A percentile compares a stretch with the other conserved stretches of the same genome.
phyloP scores from a whole-genome alignment of 2,329 filamentous ascomycete genomes.

The Tolypocladium tundrense region DNA sequence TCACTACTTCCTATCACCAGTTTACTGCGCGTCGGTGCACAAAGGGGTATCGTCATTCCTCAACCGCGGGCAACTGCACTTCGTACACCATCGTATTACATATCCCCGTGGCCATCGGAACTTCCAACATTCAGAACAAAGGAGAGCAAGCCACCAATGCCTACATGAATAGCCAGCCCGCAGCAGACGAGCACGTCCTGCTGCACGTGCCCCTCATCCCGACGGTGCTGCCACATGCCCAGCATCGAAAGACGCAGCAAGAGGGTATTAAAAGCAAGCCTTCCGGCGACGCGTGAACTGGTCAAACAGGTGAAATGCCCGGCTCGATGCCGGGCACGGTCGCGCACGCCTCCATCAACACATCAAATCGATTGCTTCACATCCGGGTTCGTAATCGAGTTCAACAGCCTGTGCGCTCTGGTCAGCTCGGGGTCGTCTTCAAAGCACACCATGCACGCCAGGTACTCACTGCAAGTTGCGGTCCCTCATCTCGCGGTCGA shows the following conservation, averaged over 20 bases:
- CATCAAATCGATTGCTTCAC: slow-evolving; percentile 5
- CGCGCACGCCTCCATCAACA: neutral
- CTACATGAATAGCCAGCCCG: neutral
- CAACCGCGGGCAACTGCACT: neutral
- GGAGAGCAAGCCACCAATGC: neutral
- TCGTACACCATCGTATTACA: neutral
- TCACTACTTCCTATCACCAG: neutral
- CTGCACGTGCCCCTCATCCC: too few species aligned
- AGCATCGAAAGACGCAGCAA: neutral
- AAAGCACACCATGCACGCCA: neutral
- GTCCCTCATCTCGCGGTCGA: slow-evolving; percentile 47
- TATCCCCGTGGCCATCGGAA: neutral
- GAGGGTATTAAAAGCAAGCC: slow-evolving; percentile 4
- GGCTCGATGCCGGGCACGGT: neutral
- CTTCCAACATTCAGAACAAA: neutral
- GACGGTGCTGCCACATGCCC: neutral
- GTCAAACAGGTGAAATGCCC: neutral
- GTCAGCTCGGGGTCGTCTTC: neutral
- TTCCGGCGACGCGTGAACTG: neutral
- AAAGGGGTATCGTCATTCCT: slow-evolving; percentile 5
- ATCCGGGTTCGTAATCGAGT: slow-evolving; percentile 14
- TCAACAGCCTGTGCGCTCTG: slow-evolving; percentile 7
- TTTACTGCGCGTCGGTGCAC: neutral
- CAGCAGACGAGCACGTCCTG: neutral
- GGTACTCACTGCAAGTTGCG: slow-evolving; percentile 36